Percentiles rank a stretch among this genome's conserved stretches.
Conservation (phyloP, 2,329 filamentous ascomycete genomes). For the Colletotrichum somersetense region DNA sequence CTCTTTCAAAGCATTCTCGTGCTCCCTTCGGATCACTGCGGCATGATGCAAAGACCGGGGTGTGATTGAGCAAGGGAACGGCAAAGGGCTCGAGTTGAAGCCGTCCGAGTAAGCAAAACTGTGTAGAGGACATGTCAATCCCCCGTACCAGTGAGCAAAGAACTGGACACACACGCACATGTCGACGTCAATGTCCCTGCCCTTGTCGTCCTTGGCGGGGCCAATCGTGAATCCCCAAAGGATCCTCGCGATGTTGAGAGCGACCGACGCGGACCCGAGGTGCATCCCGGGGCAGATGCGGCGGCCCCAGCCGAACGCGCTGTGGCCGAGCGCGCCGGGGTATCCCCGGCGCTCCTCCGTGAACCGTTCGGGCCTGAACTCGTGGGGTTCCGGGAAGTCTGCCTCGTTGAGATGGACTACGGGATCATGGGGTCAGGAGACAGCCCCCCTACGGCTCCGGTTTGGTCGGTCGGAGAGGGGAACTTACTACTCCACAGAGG, state of each 20-base stretch:
- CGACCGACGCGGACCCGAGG: conserved; percentile 63
- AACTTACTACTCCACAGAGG: conserved; percentile 58
- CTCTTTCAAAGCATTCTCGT: conserved; percentile 44
- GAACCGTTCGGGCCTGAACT: conserved; percentile 55
- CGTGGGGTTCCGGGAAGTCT: conserved; percentile 56
- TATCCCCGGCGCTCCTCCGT: conserved; percentile 51
- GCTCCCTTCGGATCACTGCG: conserved; percentile 51
- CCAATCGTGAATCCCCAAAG: conserved; percentile 66
- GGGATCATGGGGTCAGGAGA: neutral
- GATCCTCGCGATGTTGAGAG: conserved; percentile 59
- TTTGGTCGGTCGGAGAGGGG: no score
- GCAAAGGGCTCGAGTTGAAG: conserved; percentile 57
- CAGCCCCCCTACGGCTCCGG: neutral
- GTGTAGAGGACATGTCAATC: neutral
- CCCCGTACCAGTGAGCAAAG: neutral
- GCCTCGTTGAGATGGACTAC: conserved; percentile 56
- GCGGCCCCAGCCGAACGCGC: conserved; percentile 58
- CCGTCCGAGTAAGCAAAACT: conserved; percentile 58
- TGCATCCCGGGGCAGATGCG: conserved; percentile 62
- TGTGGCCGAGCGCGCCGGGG: conserved; percentile 54
- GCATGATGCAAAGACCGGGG: conserved; percentile 51
- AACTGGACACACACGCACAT: conserved; percentile 49
- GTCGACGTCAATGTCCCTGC: conserved; percentile 51
- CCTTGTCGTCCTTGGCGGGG: conserved; percentile 33
- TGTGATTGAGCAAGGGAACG: conserved; percentile 56